Conservation (phyloP, 1,284 basidiomycete species). For the Mycosarcoma mackinlayi region DNA sequence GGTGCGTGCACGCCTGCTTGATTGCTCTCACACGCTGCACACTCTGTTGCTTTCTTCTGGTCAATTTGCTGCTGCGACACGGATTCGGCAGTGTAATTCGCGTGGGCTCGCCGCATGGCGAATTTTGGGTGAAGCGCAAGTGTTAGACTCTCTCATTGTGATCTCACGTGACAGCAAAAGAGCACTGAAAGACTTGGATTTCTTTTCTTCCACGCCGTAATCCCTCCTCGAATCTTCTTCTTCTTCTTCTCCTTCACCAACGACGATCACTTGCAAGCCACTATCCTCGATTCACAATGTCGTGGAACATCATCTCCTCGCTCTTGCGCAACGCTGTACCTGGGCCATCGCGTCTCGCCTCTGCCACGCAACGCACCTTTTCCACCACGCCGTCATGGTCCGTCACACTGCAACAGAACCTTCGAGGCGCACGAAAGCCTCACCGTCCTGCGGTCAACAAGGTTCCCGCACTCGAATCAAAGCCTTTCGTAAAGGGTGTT, state of each 20-base stretch:
- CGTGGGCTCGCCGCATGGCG: not conserved
- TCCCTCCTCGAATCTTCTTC: no score
- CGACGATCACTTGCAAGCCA: no score
- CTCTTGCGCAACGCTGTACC: conserved; percentile 26
- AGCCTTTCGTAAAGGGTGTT: conserved; percentile 67
- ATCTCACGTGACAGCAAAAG: conserved; percentile 6
- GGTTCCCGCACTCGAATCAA: conserved; percentile 61
- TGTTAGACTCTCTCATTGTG: not conserved
- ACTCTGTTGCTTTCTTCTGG: no score
- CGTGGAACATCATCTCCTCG: conserved; percentile 12
- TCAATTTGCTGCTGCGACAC: no score
- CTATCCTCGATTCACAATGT: conserved; percentile 15
- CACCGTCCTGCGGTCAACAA: conserved; percentile 68
- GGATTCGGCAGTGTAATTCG: no score
- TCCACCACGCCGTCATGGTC: conserved; percentile 45
- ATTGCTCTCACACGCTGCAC: no score
- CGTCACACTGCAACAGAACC: conserved; percentile 66
- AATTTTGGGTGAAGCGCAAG: conserved; percentile 1
- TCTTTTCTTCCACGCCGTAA: no score
- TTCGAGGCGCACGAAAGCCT: conserved; percentile 64
- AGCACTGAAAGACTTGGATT: not conserved
- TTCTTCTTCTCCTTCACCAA: not conserved
- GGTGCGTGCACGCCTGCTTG: no score
- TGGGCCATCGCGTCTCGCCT: conserved; percentile 28
- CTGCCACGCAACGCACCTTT: conserved; percentile 40